Percentiles rank a stretch among this genome's conserved stretches.
These are phyloP conservation scores for Chloropicon primus DNA, from an alignment of 139 green algal species.

Conservation along the genomic window DNA sequence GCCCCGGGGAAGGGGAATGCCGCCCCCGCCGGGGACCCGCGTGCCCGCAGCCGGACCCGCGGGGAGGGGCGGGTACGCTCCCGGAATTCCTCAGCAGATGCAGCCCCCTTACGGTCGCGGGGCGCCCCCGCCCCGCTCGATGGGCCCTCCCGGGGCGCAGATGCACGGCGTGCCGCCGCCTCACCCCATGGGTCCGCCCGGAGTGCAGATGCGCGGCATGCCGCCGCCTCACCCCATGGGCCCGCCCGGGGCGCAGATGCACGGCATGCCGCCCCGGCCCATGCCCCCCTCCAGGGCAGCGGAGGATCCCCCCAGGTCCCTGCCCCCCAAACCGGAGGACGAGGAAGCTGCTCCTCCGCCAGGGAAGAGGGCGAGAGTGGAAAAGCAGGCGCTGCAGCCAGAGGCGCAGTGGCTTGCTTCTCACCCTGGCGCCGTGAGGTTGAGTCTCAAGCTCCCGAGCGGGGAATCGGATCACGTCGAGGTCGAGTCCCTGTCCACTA, in stretches of 20 bases:
- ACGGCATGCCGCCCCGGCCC: neutral
- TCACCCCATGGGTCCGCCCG: slow-evolving; percentile 10
- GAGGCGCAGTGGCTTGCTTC: slow-evolving; percentile 64
- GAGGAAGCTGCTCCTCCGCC: slow-evolving; percentile 38
- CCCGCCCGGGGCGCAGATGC: slow-evolving; percentile 3
- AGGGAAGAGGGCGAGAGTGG: slow-evolving; percentile 25
- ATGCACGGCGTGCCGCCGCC: slow-evolving; percentile 9
- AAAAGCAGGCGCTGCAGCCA: slow-evolving; percentile 61
- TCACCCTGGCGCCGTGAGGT: slow-evolving; percentile 19
- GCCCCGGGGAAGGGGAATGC: slow-evolving; percentile 2
- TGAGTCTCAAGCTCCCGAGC: neutral
- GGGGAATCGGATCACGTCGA: neutral
- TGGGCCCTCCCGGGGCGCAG: slow-evolving; percentile 6
- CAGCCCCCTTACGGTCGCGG: too few species aligned
- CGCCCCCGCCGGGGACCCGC: neutral
- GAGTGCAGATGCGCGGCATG: slow-evolving; percentile 21
- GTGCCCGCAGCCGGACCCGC: slow-evolving; percentile 8
- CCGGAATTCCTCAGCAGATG: too few species aligned
- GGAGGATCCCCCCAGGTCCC: neutral
- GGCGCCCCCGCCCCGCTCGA: too few species aligned
- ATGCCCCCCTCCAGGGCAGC: neutral
- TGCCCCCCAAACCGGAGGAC: slow-evolving; percentile 15
- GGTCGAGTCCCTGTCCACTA: neutral
- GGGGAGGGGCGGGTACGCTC: too few species aligned
- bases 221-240: slow-evolving; percentile 1